Conservation (phyloP, 2,329 filamentous ascomycete species). For the Dactylellina drechsleri region DNA sequence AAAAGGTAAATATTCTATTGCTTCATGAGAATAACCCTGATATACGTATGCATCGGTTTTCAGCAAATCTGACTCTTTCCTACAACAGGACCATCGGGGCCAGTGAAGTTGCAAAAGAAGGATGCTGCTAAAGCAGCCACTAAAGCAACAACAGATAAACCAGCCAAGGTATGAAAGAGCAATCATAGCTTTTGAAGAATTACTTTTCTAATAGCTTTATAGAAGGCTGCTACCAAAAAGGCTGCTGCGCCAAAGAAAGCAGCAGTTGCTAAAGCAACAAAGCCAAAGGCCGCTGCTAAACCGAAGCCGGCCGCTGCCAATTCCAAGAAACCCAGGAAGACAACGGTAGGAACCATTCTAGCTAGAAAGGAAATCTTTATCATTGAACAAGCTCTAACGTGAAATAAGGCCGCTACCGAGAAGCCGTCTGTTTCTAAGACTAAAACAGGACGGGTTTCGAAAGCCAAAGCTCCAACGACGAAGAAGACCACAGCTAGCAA, state of each 20-base stretch:
- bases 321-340: constrained; percentile 50
- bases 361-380: neutral
- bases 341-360: constrained; percentile 9
- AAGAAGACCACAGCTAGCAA: constrained; percentile 35
- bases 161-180: constrained; percentile 26
- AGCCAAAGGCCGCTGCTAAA: constrained; percentile 34
- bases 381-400: constrained; percentile 3
- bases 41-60: too few relatives aligned
- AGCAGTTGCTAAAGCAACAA: constrained; percentile 15
- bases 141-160: constrained; percentile 37
- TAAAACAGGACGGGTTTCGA: constrained; percentile 43
- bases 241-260: constrained; percentile 33
- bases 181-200: neutral
- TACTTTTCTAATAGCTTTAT: neutral
- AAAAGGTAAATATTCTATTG: constrained; percentile 27
- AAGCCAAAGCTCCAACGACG: constrained; percentile 29
- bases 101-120: constrained; percentile 53
- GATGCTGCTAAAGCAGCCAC: constrained; percentile 33
- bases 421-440: constrained; percentile 44
- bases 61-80: neutral
- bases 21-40: neutral
- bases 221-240: constrained; percentile 32
- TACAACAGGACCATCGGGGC: constrained; percentile 37
- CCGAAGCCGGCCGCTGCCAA: constrained; percentile 40
- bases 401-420: constrained; percentile 3